phyloP scores from a whole-genome alignment of 306 rosid species.

The Lathyrus tuberosus region DNA sequence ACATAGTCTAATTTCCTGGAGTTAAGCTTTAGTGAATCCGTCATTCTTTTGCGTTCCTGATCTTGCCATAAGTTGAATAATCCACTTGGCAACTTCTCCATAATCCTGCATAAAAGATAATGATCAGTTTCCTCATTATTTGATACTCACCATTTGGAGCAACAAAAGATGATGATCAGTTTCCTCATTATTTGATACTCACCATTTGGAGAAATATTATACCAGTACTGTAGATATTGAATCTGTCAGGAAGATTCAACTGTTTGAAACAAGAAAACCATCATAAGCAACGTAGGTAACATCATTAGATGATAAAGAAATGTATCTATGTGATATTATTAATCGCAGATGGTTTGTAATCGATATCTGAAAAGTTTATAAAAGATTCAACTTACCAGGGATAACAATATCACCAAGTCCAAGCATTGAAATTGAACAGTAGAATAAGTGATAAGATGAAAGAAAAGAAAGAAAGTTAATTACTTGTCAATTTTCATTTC shows the following conservation, averaged over 20 bases:
- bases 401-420: no score
- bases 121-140: constrained; percentile 29
- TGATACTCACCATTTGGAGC: constrained; percentile 83
- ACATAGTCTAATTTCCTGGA: constrained; percentile 69
- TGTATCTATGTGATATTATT: constrained; percentile 14
- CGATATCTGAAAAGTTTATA: no score
- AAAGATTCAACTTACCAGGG: no score
- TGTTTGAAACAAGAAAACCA: no score
- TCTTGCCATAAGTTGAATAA: constrained; percentile 79
- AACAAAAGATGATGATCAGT: no score
- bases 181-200: constrained; percentile 32
- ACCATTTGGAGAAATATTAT: no score
- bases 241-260: no score
- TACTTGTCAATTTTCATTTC: constrained; percentile 97
- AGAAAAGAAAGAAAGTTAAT: constrained; percentile 30
- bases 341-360: constrained; percentile 22
- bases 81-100: constrained; percentile 85
- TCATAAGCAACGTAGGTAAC: constrained; percentile 35
- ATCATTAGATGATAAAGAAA: constrained; percentile 30
- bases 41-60: constrained; percentile 85
- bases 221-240: no score
- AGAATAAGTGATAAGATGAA: constrained; percentile 22
- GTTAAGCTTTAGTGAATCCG: constrained; percentile 97
- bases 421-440: not conserved
- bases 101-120: constrained; percentile 58